A percentile compares a stretch with the other conserved stretches of the same genome.
Conservation (phyloP, 2,329 filamentous ascomycete species). For the Fusarium nanum region DNA sequence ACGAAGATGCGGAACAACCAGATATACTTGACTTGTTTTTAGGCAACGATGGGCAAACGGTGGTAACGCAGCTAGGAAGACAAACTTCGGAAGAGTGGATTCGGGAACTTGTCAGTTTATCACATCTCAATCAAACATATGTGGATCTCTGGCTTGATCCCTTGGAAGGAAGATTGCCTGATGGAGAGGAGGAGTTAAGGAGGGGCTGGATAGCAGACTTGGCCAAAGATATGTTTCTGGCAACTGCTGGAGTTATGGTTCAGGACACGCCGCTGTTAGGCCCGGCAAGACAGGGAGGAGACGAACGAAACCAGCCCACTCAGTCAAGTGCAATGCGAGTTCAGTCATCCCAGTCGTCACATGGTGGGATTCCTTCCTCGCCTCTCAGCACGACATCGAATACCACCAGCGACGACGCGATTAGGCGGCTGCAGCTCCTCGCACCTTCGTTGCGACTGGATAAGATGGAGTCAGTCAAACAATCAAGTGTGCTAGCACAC, state of each 20-base stretch:
- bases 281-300: constrained; percentile 14
- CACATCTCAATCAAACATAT: constrained; percentile 47
- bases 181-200: constrained; percentile 42
- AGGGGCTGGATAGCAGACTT: constrained; percentile 49
- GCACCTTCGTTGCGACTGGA: constrained; percentile 47
- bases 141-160: constrained; percentile 51
- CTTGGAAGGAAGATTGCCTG: constrained; percentile 38
- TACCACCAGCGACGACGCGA: constrained; percentile 43
- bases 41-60: constrained; percentile 41
- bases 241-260: constrained; percentile 52
- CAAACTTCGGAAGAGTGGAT: constrained; percentile 41
- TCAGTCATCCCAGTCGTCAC: constrained; percentile 44
- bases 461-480: constrained; percentile 44
- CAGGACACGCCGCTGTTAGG: constrained; percentile 51
- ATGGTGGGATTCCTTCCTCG: constrained; percentile 38
- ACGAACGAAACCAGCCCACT: constrained; percentile 20
- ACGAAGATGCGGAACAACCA: constrained; percentile 44
- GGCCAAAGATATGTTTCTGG: constrained; percentile 51
- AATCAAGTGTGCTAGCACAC: constrained; percentile 50
- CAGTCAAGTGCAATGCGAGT: constrained; percentile 32
- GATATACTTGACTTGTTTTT: constrained; percentile 48
- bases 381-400: constrained; percentile 27
- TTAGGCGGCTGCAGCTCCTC: constrained; percentile 52
- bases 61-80: constrained; percentile 49
- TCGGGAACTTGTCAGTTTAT: constrained; percentile 43